These are phyloP conservation scores for Dentiscutata heterogama DNA, from an alignment of 371 early-diverging fungal species.

Conservation along the genomic window DNA sequence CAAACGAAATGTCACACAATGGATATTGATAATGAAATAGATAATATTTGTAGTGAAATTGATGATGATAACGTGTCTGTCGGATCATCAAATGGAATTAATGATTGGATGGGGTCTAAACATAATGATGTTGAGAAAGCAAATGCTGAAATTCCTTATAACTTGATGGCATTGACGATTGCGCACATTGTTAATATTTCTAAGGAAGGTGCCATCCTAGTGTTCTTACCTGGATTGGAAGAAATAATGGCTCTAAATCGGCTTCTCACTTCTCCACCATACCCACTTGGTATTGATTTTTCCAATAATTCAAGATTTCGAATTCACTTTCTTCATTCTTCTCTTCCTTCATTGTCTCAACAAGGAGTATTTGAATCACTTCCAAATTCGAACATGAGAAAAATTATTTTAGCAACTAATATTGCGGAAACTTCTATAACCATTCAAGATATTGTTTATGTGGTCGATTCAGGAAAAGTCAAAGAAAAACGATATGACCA, in stretches of 20 bases:
- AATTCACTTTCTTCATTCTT: slow-evolving; percentile 72
- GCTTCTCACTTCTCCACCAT: slow-evolving; percentile 46
- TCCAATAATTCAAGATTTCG: slow-evolving; percentile 51
- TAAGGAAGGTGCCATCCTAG: slow-evolving; percentile 69
- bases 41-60: slow-evolving; percentile 50
- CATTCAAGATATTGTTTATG: slow-evolving; percentile 83
- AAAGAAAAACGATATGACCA: slow-evolving; percentile 65
- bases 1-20: slow-evolving; percentile 12
- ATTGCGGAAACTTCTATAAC: slow-evolving; percentile 94
- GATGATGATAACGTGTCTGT: slow-evolving; percentile 54
- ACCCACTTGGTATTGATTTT: slow-evolving; percentile 51
- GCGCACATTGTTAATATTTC: slow-evolving; percentile 54
- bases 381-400: slow-evolving; percentile 63
- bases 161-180: slow-evolving; percentile 53
- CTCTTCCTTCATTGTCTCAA: slow-evolving; percentile 68
- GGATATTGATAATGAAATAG: slow-evolving; percentile 46
- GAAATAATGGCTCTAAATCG: slow-evolving; percentile 63
- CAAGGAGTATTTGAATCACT: slow-evolving; percentile 72
- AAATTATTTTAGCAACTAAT: slow-evolving; percentile 89
- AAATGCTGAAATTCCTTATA: slow-evolving; percentile 56
- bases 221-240: slow-evolving; percentile 81
- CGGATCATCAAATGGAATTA: slow-evolving; percentile 50
- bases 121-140: slow-evolving; percentile 51
- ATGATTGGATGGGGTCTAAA: slow-evolving; percentile 50
- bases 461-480: slow-evolving; percentile 81